These are phyloP conservation scores for Aspergillus incahuasiensis DNA, from an alignment of 495 filamentous ascomycete genomes.

Conservation along the genomic window DNA sequence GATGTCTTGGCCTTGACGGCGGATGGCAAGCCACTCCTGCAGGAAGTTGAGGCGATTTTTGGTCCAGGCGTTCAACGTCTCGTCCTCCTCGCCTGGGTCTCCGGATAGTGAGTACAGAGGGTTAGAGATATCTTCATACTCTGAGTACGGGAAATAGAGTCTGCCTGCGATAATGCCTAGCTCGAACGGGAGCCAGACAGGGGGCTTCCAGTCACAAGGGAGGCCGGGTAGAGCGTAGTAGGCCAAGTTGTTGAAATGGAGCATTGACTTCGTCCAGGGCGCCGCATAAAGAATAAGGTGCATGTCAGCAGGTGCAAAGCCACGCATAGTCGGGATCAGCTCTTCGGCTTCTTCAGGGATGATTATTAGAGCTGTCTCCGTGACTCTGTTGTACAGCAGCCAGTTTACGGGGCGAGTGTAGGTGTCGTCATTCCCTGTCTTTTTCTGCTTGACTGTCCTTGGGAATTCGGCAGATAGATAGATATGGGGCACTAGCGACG, in stretches of 20 bases:
- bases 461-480: conserved; percentile 40
- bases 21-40: conserved; percentile 47
- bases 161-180: conserved; percentile 53
- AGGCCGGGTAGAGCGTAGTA: conserved; percentile 48
- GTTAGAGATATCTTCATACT: conserved; percentile 27
- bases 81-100: neutral
- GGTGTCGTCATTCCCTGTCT: conserved; percentile 24
- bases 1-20: conserved; percentile 49
- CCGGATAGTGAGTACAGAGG: conserved; percentile 15
- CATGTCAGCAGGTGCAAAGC: neutral
- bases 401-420: conserved; percentile 46
- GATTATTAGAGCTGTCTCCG: conserved; percentile 42
- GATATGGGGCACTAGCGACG: conserved; percentile 19
- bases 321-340: conserved; percentile 37
- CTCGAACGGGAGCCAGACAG: conserved; percentile 45
- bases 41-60: conserved; percentile 29
- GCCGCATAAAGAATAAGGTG: conserved; percentile 50
- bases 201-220: conserved; percentile 27
- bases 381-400: conserved; percentile 38
- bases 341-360: conserved; percentile 53
- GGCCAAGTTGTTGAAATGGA: conserved; percentile 44
- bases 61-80: neutral
- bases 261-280: conserved; percentile 50
- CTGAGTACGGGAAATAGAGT: conserved; percentile 48
- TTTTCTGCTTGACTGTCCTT: conserved; percentile 26